Evolutionary conservation across 2,329 filamentous ascomycete genomes (phyloP).

Genomic region (Nothopassalora personata): DNA sequence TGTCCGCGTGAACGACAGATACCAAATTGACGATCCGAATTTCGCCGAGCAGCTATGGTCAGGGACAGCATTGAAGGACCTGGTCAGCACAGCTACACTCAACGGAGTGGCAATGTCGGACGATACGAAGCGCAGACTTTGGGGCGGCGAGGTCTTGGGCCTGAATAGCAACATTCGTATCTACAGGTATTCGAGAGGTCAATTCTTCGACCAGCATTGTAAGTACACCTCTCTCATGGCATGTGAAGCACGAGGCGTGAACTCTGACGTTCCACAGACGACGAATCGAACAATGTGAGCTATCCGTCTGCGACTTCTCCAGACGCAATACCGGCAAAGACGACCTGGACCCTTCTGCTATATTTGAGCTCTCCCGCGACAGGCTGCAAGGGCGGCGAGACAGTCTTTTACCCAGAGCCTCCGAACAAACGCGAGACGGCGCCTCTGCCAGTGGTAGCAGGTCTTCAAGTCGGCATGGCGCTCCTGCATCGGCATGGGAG

Average conservation of each 20-base stretch:
- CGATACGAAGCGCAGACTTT: slow-evolving; percentile 42
- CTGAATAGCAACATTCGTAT: slow-evolving; percentile 84
- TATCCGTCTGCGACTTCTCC: slow-evolving; percentile 45
- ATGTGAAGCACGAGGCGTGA: not conserved
- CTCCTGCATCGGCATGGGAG: slow-evolving; percentile 84
- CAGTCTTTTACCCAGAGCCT: slow-evolving; percentile 76
- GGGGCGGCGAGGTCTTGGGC: slow-evolving; percentile 78
- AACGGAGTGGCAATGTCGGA: slow-evolving; percentile 29
- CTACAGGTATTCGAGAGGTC: slow-evolving; percentile 77
- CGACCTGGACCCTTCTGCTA: slow-evolving; percentile 86
- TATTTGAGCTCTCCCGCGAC: slow-evolving; percentile 74
- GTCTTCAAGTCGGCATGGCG: slow-evolving; percentile 76
- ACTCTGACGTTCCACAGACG: slow-evolving; percentile 52
- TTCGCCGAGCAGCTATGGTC: slow-evolving; percentile 76
- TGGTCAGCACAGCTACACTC: slow-evolving; percentile 40
- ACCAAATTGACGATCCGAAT: slow-evolving; percentile 67
- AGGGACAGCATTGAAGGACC: slow-evolving; percentile 65
- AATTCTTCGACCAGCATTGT: slow-evolving; percentile 94
- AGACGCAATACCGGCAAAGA: slow-evolving; percentile 54
- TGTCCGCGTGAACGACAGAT: slow-evolving; percentile 82
- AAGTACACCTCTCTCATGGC: slow-evolving; percentile 37
- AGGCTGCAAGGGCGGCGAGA: slow-evolving; percentile 79
- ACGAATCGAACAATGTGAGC: slow-evolving; percentile 72
- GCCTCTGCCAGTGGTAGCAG: slow-evolving; percentile 59
- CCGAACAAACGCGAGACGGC: slow-evolving; percentile 37